Percentiles rank a stretch among this genome's conserved stretches.
Conservation (phyloP, 768 basidiomycete species). For the Mycena kentingensis region DNA sequence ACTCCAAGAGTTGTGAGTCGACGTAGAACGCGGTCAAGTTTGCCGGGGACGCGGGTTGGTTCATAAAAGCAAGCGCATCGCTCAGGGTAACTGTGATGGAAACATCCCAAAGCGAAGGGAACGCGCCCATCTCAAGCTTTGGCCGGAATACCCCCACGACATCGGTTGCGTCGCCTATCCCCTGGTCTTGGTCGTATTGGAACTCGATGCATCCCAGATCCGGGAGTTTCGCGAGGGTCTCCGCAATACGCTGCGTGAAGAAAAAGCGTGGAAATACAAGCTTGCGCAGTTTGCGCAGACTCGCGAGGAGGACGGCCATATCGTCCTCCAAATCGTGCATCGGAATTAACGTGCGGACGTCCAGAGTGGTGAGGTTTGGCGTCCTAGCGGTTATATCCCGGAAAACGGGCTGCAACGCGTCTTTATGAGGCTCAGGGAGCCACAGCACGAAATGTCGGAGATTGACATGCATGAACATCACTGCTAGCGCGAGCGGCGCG, state of each 20-base stretch:
- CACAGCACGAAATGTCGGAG: conserved; percentile 41
- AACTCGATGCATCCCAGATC: conserved; percentile 54
- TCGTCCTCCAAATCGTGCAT: conserved; percentile 44
- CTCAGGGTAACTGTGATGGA: conserved; percentile 47
- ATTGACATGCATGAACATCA: conserved; percentile 60
- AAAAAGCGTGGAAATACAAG: conserved; percentile 55
- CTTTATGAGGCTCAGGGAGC: conserved; percentile 22
- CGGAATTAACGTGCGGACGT: conserved; percentile 46
- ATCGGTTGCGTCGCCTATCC: conserved; percentile 47
- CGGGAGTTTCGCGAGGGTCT: conserved; percentile 45
- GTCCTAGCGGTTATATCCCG: conserved; percentile 49
- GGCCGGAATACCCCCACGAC: conserved; percentile 45
- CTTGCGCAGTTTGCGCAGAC: conserved; percentile 46
- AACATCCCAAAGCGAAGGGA: conserved; percentile 56
- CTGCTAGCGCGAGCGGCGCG: conserved; percentile 32
- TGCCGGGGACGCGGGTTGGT: conserved; percentile 44
- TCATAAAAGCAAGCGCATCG: conserved; percentile 49
- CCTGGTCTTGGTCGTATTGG: conserved; percentile 50
- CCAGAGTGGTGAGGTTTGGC: conserved; percentile 49
- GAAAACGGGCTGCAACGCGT: conserved; percentile 26
- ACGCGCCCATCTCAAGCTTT: conserved; percentile 46
- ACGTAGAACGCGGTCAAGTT: conserved; percentile 55
- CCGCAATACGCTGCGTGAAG: conserved; percentile 48
- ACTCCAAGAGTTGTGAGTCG: conserved; percentile 49
- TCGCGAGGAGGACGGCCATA: conserved; percentile 40